phyloP scores from a whole-genome alignment of 1,284 basidiomycete genomes.

The Cystobasidiaceae sp. region DNA sequence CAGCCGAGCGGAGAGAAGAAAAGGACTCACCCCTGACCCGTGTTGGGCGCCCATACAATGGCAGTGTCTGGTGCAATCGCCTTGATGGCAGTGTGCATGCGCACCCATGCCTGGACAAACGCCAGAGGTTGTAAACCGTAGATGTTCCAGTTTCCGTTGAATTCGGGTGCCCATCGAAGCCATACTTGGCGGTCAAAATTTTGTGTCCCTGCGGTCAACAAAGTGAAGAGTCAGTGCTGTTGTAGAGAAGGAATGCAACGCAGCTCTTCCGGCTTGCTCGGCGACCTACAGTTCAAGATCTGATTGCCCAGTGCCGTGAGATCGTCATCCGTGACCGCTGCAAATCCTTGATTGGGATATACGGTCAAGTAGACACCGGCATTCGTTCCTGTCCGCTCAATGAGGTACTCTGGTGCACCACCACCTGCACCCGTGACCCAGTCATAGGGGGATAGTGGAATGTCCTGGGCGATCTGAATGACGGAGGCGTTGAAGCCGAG shows the following conservation, averaged over 20 bases:
- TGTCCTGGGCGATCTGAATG: conserved; percentile 44
- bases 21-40: conserved; percentile 38
- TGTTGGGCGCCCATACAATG: conserved; percentile 46
- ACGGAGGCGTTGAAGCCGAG: conserved; percentile 41
- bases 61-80: conserved; percentile 38
- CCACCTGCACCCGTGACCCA: conserved; percentile 42
- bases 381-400: conserved; percentile 39
- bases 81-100: conserved; percentile 42
- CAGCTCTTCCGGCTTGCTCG: too few relatives aligned
- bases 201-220: conserved; percentile 37
- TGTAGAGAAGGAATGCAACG: too few relatives aligned
- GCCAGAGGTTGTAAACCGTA: conserved; percentile 43
- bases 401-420: conserved; percentile 37
- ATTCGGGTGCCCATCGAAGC: conserved; percentile 45
- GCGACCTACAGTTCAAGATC: conserved; percentile 37
- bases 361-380: conserved; percentile 45
- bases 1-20: not conserved
- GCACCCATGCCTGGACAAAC: conserved; percentile 38
- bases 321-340: conserved; percentile 37
- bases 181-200: conserved; percentile 41
- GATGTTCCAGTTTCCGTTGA: conserved; percentile 44
- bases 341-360: conserved; percentile 39
- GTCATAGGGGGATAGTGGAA: conserved; percentile 42
- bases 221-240: too few relatives aligned
- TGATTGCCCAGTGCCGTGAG: conserved; percentile 40